Base-by-base conservation (phyloP, 148 eudicot species). In the Dianthus caryophyllus region DNA sequence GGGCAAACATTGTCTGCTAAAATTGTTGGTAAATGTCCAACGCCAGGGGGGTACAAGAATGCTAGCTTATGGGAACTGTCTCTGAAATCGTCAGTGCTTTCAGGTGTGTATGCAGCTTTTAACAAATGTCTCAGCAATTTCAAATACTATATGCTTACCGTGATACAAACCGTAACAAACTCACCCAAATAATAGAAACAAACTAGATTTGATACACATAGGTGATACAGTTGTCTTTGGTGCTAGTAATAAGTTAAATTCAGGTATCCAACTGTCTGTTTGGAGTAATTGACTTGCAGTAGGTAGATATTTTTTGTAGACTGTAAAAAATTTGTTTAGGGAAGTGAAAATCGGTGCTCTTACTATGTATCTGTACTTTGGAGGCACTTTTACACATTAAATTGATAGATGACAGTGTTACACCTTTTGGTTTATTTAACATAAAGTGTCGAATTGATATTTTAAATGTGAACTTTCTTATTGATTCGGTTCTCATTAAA, bases 1-100 rank as follows among this genome's bases (percentile, higher is more conserved):
- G 99, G 99, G 68, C 97, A 94, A 76, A 88, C 80, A 60, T 67
- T 86, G 73, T 71, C 92, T 62, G 90, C 97, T 75, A 79, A 70
- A 80, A 78, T 94, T 77, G 79, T 94, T 72, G 84, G 87, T 6
- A 85, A 80, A 75, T 54, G 71, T 66, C 66, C 71, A 31, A 76
- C 72, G 63, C 63, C 77, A 21, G 82, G 78, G 44, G 80, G 67
- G 51, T 73, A 46, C 62, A 80, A 71, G 20, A 84, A 81, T 76
- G 63, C 71, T 41, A 44, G 22, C 68, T 77, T 76, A 57, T 94
- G 88, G 90, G 98, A 94, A 55, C 71, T 94, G 77, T 94, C 99
- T n/a, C 74, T 90, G 73, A 94, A 79, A 68, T 84, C 96, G 26
- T 83, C 93, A 29, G 14, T 79, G 33, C 76, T 94, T 41, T 69